These are phyloP conservation scores for Thelonectria discophora DNA, from an alignment of 2,329 filamentous ascomycete species.

Conservation along the genomic window DNA sequence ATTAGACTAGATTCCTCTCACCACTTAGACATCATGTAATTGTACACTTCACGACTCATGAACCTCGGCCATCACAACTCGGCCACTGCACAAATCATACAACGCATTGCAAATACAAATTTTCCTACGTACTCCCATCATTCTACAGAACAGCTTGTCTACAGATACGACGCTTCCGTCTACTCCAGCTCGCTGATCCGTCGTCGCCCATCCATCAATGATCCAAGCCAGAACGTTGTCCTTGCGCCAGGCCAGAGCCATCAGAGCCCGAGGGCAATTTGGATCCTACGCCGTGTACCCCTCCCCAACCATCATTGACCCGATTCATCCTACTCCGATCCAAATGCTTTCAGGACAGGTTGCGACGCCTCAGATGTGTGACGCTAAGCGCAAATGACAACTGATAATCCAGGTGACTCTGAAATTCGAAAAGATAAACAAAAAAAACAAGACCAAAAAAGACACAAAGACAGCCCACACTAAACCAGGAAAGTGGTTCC, in stretches of 20 bases:
- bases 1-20: not conserved
- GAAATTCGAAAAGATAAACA: constrained; percentile 27
- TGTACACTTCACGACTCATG: constrained; percentile 12
- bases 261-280: constrained; percentile 27
- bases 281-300: constrained; percentile 35
- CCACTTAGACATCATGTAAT: not conserved
- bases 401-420: constrained; percentile 17
- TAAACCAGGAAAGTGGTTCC: constrained; percentile 17
- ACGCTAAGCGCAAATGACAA: constrained; percentile 35
- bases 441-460: constrained; percentile 19
- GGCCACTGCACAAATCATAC: constrained; percentile 8
- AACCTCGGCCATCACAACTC: not conserved
- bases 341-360: constrained; percentile 42
- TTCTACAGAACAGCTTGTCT: constrained; percentile 39
- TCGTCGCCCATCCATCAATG: constrained; percentile 27
- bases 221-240: constrained; percentile 34
- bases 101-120: constrained; percentile 24
- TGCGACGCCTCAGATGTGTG: constrained; percentile 39
- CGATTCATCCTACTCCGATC: constrained; percentile 43
- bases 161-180: constrained; percentile 33
- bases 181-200: constrained; percentile 39
- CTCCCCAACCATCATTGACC: constrained; percentile 34
- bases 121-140: constrained; percentile 37
- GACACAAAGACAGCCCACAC: constrained; percentile 30
- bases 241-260: constrained; percentile 35